A percentile compares a stretch with the other conserved stretches of the same genome.
Conservation (phyloP, 176 grass and related monocot species). For the sorghum (Sorghum bicolor) region Sorghum_bicolor_NCBIv3 NC_012873.2:7145001-7145500, state of each 20-base stretch:
- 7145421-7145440: background rate
- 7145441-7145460: background rate
- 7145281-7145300: background rate
- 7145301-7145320: background rate
- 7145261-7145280: constrained; percentile 14
- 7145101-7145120: constrained; percentile 1
- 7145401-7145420: background rate
- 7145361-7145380: background rate
- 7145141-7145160: constrained; percentile 3
- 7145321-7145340: background rate
- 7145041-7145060: background rate
- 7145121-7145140: background rate
- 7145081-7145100: constrained; percentile 27
- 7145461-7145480: background rate
- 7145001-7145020: background rate
- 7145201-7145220: constrained; percentile 23
- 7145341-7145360: background rate
- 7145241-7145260: constrained; percentile 12
- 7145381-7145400: background rate
- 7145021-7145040: background rate
- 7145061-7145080: background rate
- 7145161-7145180: constrained; percentile 30
- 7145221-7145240: constrained; percentile 25
- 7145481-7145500: background rate
- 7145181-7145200: background rate